Conservation (phyloP, 2,329 filamentous ascomycete genomes). For the Cadophora malorum region DNA sequence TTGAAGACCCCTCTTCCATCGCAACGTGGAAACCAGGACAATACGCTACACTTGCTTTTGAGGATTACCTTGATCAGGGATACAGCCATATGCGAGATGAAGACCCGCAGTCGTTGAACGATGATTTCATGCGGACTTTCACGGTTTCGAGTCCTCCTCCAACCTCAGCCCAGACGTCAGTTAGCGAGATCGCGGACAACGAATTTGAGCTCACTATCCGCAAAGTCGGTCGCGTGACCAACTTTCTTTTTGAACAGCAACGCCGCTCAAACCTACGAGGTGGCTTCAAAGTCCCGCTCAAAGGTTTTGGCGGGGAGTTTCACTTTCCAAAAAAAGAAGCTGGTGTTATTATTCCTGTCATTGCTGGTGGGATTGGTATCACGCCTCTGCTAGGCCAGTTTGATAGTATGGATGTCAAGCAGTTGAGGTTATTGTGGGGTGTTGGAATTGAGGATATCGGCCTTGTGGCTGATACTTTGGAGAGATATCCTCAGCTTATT, state of each 20-base stretch:
- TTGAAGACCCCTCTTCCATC: not conserved
- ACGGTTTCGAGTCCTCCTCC: constrained; percentile 10
- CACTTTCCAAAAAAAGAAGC: not conserved
- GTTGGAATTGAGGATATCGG: constrained; percentile 13
- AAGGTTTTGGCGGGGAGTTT: constrained; percentile 16
- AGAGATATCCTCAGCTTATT: constrained; percentile 9
- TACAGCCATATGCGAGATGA: constrained; percentile 16
- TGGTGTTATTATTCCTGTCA: not conserved
- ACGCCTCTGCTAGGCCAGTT: constrained; percentile 14
- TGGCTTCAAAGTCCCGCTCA: not conserved
- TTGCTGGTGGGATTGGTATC: constrained; percentile 19
- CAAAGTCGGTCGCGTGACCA: constrained; percentile 4
- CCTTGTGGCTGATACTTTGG: constrained; percentile 18
- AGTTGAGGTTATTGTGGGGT: constrained; percentile 3
- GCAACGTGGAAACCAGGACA: constrained; percentile 16
- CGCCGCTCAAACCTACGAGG: not conserved
- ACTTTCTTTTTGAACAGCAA: constrained; percentile 16
- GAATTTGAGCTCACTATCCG: constrained; percentile 19
- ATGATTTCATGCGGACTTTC: constrained; percentile 15
- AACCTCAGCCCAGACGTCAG: not conserved
- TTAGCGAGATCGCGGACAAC: not conserved
- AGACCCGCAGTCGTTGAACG: constrained; percentile 4
- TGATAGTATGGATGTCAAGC: constrained; percentile 1
- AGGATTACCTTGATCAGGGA: not conserved
- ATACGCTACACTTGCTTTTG: constrained; percentile 11